phyloP scores from a whole-genome alignment of 1,139 yeast species.

The Eremothecium coryli region DNA sequence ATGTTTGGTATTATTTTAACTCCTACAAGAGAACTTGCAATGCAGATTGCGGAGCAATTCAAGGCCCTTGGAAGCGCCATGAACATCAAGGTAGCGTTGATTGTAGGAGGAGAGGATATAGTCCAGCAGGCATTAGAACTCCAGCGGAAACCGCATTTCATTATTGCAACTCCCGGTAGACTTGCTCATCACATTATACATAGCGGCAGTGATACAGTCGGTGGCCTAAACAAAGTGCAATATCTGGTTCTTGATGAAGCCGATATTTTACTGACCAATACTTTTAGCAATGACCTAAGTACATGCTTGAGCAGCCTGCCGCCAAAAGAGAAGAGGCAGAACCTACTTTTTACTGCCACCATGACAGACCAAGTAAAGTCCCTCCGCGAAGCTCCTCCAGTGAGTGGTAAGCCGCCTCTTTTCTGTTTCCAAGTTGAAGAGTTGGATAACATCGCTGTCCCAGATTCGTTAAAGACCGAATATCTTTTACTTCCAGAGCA shows the following conservation, averaged over 20 bases:
- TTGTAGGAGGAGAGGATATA: conserved; percentile 95
- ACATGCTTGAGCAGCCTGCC: conserved; percentile 70
- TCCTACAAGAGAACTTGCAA: conserved; percentile 91
- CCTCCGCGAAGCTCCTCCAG: conserved; percentile 58
- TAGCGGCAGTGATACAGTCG: conserved; percentile 81
- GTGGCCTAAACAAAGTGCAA: conserved; percentile 67
- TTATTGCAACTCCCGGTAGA: conserved; percentile 96
- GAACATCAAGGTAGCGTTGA: conserved; percentile 69
- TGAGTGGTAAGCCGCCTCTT: conserved; percentile 55
- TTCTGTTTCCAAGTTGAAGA: conserved; percentile 77
- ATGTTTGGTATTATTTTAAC: conserved; percentile 82
- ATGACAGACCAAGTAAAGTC: conserved; percentile 86
- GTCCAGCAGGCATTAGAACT: conserved; percentile 74
- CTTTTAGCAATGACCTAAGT: conserved; percentile 72
- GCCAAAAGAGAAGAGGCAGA: conserved; percentile 63
- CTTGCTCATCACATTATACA: conserved; percentile 84
- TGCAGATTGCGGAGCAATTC: conserved; percentile 95
- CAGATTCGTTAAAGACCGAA: conserved; percentile 54
- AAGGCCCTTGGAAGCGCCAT: conserved; percentile 84
- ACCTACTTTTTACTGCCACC: conserved; percentile 89
- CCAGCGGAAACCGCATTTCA: conserved; percentile 82
- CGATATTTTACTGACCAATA: conserved; percentile 75
- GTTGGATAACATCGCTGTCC: conserved; percentile 64
- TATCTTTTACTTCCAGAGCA: conserved; percentile 61
- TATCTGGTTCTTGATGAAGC: conserved; percentile 93